Base-by-base conservation (phyloP, 352 stramenopile species). In the Globisporangium rhizosaccharum region DNA sequence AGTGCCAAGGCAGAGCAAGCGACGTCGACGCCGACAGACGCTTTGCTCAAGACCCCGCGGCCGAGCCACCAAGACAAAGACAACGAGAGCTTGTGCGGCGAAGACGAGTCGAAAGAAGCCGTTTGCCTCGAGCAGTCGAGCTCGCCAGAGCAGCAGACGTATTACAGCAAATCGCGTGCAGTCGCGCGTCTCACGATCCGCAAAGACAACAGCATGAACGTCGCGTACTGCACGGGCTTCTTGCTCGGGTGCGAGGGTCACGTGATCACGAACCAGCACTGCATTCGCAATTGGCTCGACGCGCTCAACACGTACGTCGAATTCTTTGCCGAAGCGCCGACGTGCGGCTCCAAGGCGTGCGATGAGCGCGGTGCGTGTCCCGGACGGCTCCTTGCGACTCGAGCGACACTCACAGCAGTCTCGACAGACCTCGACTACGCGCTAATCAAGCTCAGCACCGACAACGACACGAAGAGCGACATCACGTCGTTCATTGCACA, bases 201-300 rank as follows among this genome's bases (percentile, higher is more conserved):
- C 59, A 86, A 87, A 51, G 65, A 86, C 54, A 84, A 79, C 48
- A 74, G 69, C 28, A 72, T 88, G 65, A 62, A 72, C 51, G 63
- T 82, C 25, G 78, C 78, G 10, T 92, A 72, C 56, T 92, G 83
- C 64, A 90, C 83, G 25, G 83, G 80, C 14, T 92, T 77, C 48
- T 41, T 92, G 3, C 46, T 92, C 0, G 83, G 83, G n/a, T 88
- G 81, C 57, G 79, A 88, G 14, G 83, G 80, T 15, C 80, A 92
- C 61, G 47, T 92, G 54, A 65, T 92, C 56, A 92, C 83, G 14
- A 92, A 92, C 70, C 67, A 92, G 52, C 83, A 92, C 59, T 92
- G 83, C 54, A 88, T 92, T 20, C 45, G 70, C 23, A 65, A 78
- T 28, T 75, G 62, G 51, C 63, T 84, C 57, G 80, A 92, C 52